These are phyloP conservation scores for Amylocystis lapponica DNA, from an alignment of 768 basidiomycete species.

Conservation along the genomic window DNA sequence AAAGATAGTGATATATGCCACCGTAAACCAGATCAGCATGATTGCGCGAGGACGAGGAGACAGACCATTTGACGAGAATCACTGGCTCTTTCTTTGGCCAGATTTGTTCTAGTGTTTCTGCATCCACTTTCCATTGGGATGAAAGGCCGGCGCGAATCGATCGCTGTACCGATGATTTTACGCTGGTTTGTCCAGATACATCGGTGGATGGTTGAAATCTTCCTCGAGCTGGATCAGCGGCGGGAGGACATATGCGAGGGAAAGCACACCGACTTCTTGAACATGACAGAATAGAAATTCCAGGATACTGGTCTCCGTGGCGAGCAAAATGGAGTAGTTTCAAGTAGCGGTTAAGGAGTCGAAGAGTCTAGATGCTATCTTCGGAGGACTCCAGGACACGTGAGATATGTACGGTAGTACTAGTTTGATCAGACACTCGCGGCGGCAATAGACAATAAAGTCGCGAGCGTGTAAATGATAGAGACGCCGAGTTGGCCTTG, in stretches of 20 bases:
- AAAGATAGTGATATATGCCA: conserved; percentile 2
- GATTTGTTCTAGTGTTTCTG: conserved; percentile 79
- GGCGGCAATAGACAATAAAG: too few relatives aligned
- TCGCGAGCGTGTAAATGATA: too few relatives aligned
- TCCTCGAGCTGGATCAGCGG: conserved; percentile 2
- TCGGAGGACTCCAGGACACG: too few relatives aligned
- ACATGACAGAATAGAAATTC: conserved; percentile 39
- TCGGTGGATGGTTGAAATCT: conserved; percentile 76
- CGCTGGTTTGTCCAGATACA: conserved; percentile 82
- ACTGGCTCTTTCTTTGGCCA: conserved; percentile 99
- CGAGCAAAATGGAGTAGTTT: too few relatives aligned
- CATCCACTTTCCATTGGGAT: conserved; percentile 77
- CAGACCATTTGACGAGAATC: conserved; percentile 91
- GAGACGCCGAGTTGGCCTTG: too few relatives aligned
- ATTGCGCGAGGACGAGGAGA: conserved; percentile 8
- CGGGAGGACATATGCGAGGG: not conserved
- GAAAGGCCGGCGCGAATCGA: conserved; percentile 76
- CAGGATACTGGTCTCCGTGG: too few relatives aligned
- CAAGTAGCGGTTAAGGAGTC: too few relatives aligned
- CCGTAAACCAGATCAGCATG: not conserved
- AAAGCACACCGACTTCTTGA: conserved; percentile 55
- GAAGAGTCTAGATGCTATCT: too few relatives aligned
- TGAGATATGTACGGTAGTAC: too few relatives aligned
- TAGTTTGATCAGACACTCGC: too few relatives aligned
- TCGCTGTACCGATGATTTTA: conserved; percentile 92